These are phyloP conservation scores for Fusarium lyarnte DNA, from an alignment of 2,329 filamentous ascomycete species.

Conservation along the genomic window DNA sequence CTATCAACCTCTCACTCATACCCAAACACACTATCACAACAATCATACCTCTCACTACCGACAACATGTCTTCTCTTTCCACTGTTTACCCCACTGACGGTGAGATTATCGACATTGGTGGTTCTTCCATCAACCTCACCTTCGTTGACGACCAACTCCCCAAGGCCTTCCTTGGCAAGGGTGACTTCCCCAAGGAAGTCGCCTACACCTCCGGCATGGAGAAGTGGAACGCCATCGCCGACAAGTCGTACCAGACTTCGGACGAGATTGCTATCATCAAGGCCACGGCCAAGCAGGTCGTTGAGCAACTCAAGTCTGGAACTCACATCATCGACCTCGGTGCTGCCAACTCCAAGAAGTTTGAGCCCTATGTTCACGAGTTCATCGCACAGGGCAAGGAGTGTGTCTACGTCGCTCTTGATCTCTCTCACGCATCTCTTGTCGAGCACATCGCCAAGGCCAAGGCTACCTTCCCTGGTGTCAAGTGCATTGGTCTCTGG, in stretches of 20 bases:
- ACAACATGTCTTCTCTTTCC: neutral
- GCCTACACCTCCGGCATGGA: slow-evolving; percentile 37
- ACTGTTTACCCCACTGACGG: neutral
- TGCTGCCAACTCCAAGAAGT: slow-evolving; percentile 36
- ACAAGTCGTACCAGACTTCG: slow-evolving; percentile 34
- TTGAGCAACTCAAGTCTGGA: slow-evolving; percentile 9
- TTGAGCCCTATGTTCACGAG: slow-evolving; percentile 31
- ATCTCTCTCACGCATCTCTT: slow-evolving; percentile 25
- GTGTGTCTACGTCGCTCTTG: slow-evolving; percentile 36
- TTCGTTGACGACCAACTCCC: slow-evolving; percentile 25
- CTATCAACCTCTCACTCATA: neutral
- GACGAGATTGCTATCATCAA: slow-evolving; percentile 37
- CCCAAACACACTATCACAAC: neutral
- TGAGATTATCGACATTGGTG: slow-evolving; percentile 36
- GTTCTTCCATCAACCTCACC: slow-evolving; percentile 10
- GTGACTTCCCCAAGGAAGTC: slow-evolving; percentile 42
- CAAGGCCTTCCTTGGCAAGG: slow-evolving; percentile 26
- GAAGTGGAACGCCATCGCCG: slow-evolving; percentile 24
- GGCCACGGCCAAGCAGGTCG: slow-evolving; percentile 22
- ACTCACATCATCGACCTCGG: slow-evolving; percentile 40
- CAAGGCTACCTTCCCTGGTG: slow-evolving; percentile 25
- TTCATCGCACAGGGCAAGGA: slow-evolving; percentile 33
- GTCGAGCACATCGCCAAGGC: slow-evolving; percentile 20
- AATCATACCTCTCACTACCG: neutral
- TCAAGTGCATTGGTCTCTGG: slow-evolving; percentile 34